phyloP scores from a whole-genome alignment of 495 filamentous ascomycete species.

The Cenococcum geophilum region DNA sequence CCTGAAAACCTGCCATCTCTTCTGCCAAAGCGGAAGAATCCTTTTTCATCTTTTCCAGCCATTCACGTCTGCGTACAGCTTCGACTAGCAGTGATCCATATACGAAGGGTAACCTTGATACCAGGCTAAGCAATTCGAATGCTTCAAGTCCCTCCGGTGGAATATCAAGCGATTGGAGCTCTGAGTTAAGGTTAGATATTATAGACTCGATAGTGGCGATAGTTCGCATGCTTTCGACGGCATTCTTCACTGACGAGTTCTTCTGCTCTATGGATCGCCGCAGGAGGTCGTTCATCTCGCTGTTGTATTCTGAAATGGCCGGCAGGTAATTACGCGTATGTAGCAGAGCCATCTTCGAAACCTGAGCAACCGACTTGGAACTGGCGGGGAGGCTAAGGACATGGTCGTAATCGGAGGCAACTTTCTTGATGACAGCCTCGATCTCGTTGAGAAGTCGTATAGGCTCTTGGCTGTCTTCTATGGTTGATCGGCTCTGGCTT shows the following conservation, averaged over 20 bases:
- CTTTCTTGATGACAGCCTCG: constrained; percentile 73
- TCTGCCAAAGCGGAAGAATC: constrained; percentile 82
- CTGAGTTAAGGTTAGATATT: constrained; percentile 60
- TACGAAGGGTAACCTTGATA: constrained; percentile 73
- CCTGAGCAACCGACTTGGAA: constrained; percentile 66
- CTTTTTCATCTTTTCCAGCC: constrained; percentile 77
- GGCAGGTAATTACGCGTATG: constrained; percentile 88
- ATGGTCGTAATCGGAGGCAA: constrained; percentile 80
- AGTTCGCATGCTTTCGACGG: constrained; percentile 65
- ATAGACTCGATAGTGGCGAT: constrained; percentile 72
- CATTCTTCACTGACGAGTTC: constrained; percentile 52
- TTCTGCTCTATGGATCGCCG: constrained; percentile 58
- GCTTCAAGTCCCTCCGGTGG: constrained; percentile 59
- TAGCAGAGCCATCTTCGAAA: constrained; percentile 76
- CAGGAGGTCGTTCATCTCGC: constrained; percentile 70
- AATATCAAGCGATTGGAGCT: constrained; percentile 64
- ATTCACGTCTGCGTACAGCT: constrained; percentile 77
- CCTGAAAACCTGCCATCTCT: constrained; percentile 81
- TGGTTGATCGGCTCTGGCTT: constrained; percentile 30
- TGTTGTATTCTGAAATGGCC: constrained; percentile 59
- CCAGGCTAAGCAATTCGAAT: constrained; percentile 67
- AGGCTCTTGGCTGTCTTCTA: constrained; percentile 42
- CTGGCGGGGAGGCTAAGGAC: constrained; percentile 61
- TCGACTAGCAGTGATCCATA: constrained; percentile 88
- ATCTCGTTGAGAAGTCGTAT: constrained; percentile 72